Evolutionary conservation across 177 flowering plant genomes (phyloP).

Genomic region (Vitis hybrid): DNA sequence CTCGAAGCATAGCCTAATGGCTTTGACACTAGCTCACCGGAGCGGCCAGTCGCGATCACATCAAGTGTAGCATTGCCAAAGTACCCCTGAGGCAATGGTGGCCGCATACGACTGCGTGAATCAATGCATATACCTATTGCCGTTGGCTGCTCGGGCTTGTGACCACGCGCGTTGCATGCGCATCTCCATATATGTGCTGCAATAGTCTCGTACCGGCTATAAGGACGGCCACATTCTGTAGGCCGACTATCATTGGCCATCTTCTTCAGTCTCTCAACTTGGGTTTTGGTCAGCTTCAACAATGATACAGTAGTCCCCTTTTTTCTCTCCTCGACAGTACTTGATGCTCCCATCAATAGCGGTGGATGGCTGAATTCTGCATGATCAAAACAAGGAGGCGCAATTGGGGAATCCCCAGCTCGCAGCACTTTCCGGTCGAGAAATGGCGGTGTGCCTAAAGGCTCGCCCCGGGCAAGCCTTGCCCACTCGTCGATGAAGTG

Average conservation of each 20-base stretch:
- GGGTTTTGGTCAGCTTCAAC: constrained; percentile 24
- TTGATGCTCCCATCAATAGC: constrained; percentile 18
- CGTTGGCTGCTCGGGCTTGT: constrained; percentile 30
- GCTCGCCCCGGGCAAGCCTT: constrained; percentile 37
- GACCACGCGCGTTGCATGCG: constrained; percentile 47
- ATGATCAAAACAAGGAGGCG: constrained; percentile 5
- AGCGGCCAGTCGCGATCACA: constrained; percentile 18
- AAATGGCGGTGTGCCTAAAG: constrained; percentile 23
- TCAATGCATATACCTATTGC: constrained; percentile 35
- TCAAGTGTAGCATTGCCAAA: constrained; percentile 48
- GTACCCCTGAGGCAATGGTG: constrained; percentile 44
- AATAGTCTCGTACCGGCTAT: constrained; percentile 38
- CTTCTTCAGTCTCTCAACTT: constrained; percentile 34
- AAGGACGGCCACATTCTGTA: constrained; percentile 8
- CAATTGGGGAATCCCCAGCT: constrained; percentile 16
- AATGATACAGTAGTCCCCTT: constrained; percentile 22
- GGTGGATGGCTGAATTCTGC: constrained; percentile 24
- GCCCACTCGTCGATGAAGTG: constrained; percentile 49
- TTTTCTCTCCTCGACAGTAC: constrained; percentile 22
- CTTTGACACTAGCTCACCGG: constrained; percentile 40
- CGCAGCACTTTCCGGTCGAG: constrained; percentile 28
- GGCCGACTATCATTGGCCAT: constrained; percentile 25
- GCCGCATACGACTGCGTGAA: constrained; percentile 39
- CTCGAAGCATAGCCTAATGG: constrained; percentile 34
- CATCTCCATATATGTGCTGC: constrained; percentile 56